Conservation (phyloP, 148 eudicot species). For the Tetragonia tetragonoides region DNA sequence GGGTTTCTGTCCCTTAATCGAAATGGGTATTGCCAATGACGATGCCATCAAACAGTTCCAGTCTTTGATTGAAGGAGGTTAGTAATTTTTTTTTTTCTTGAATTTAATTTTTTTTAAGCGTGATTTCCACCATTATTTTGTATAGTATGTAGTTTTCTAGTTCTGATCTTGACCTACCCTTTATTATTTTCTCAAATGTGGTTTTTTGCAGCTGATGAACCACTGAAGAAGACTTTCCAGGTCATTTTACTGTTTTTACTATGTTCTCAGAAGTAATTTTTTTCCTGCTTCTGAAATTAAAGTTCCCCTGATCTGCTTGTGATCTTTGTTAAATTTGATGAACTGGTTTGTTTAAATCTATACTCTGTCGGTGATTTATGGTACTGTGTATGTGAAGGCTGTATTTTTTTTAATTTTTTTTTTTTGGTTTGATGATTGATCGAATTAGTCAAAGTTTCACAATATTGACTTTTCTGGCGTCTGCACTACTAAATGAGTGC, state of each 20-base stretch:
- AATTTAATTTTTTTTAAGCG: neutral
- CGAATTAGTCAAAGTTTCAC: slow-evolving; percentile 17
- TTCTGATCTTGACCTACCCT: slow-evolving; percentile 31
- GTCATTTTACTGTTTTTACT: slow-evolving; percentile 30
- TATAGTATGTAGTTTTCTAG: neutral
- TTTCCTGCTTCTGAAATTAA: neutral
- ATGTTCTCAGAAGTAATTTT: neutral
- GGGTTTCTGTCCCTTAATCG: slow-evolving; percentile 15
- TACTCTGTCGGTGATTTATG: neutral
- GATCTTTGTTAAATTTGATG: slow-evolving; percentile 16
- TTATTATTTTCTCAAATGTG: slow-evolving; percentile 8
- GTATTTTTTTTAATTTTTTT: neutral
- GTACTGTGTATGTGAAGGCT: neutral
- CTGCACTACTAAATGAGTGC: slow-evolving; percentile 6
- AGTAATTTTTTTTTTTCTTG: neutral
- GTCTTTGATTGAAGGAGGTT: slow-evolving; percentile 57
- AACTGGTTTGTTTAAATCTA: neutral
- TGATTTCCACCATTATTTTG: slow-evolving; percentile 4
- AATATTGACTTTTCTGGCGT: slow-evolving; percentile 25
- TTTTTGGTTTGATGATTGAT: slow-evolving; percentile 1
- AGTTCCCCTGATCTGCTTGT: slow-evolving; percentile 23
- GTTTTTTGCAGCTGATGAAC: slow-evolving; percentile 55
- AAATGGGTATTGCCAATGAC: slow-evolving; percentile 45
- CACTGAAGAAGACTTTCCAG: slow-evolving; percentile 62
- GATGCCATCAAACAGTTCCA: slow-evolving; percentile 73